These are phyloP conservation scores for Pythium apleroticum DNA, from an alignment of 352 stramenopile species.

Conservation along the genomic window DNA sequence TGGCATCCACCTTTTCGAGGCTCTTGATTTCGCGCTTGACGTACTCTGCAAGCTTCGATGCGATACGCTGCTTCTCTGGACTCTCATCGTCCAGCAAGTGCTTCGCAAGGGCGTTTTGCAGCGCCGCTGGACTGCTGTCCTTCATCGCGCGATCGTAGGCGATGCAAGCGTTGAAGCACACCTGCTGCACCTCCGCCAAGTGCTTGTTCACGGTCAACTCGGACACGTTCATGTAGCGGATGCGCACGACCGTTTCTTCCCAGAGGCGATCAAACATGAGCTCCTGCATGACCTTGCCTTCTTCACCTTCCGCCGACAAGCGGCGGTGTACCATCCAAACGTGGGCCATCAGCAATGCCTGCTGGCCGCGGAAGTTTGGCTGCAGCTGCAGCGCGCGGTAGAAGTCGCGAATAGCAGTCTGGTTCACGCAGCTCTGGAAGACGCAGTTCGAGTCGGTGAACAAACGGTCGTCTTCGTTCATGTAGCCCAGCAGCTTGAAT, in stretches of 20 bases:
- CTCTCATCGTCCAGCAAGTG: slow-evolving; percentile 78
- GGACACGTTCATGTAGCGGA: slow-evolving; percentile 91
- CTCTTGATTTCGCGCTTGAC: slow-evolving; percentile 83
- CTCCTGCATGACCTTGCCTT: slow-evolving; percentile 91
- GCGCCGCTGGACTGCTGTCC: slow-evolving; percentile 38
- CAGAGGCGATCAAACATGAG: slow-evolving; percentile 96
- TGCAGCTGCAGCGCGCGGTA: slow-evolving; percentile 64
- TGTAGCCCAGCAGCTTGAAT: slow-evolving; percentile 80
- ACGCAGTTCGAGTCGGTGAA: slow-evolving; percentile 72
- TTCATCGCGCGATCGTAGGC: slow-evolving; percentile 92
- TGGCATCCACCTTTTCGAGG: slow-evolving; percentile 70
- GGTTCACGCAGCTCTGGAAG: slow-evolving; percentile 85
- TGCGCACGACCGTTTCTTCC: slow-evolving; percentile 94
- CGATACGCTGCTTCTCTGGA: slow-evolving; percentile 50
- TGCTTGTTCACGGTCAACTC: slow-evolving; percentile 97
- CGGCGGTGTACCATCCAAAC: slow-evolving; percentile 97
- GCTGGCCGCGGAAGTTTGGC: slow-evolving; percentile 90
- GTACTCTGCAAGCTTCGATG: slow-evolving; percentile 61
- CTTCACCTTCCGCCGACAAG: slow-evolving; percentile 75
- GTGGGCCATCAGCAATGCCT: slow-evolving; percentile 93
- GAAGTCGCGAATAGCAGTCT: slow-evolving; percentile 71
- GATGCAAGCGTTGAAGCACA: slow-evolving; percentile 93
- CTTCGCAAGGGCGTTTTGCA: slow-evolving; percentile 67
- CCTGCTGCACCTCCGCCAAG: slow-evolving; percentile 94
- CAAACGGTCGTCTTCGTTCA: slow-evolving; percentile 83